Conservation (phyloP, 2,329 filamentous ascomycete species). For the Cladosporium oxysporum region DNA sequence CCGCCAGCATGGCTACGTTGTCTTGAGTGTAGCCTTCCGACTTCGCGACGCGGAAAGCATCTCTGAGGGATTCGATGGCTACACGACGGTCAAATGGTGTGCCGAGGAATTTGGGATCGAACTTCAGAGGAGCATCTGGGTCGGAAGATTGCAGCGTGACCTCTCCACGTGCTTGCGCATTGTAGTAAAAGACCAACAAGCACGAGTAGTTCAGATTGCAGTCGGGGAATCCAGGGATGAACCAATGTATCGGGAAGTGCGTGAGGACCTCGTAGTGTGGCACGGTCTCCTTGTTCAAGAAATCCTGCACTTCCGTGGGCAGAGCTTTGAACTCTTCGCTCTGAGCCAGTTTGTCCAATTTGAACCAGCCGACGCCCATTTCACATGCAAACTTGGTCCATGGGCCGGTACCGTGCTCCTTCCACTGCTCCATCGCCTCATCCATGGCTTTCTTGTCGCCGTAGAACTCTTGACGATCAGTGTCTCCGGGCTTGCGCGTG, state of each 20-base stretch:
- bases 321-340: conserved; percentile 55
- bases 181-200: conserved; percentile 14
- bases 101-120: conserved; percentile 56
- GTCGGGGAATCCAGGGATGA: conserved; percentile 13
- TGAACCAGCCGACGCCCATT: conserved; percentile 42
- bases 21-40: conserved; percentile 11
- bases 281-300: conserved; percentile 52
- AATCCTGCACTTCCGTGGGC: conserved; percentile 45
- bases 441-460: conserved; percentile 15
- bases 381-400: conserved; percentile 15
- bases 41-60: conserved; percentile 13
- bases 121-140: conserved; percentile 51
- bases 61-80: conserved; percentile 51
- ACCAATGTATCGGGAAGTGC: conserved; percentile 40
- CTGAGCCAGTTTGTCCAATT: conserved; percentile 33
- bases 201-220: conserved; percentile 14
- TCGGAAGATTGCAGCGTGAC: conserved; percentile 57
- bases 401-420: conserved; percentile 3
- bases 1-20: conserved; percentile 7
- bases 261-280: conserved; percentile 60
- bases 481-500: conserved; percentile 12
- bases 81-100: conserved; percentile 57
- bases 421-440: conserved; percentile 16
- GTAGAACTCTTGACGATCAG: conserved; percentile 6
- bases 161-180: conserved; percentile 55